Conservation (phyloP, 2,329 filamentous ascomycete species). For the Polychaeton citri region DNA sequence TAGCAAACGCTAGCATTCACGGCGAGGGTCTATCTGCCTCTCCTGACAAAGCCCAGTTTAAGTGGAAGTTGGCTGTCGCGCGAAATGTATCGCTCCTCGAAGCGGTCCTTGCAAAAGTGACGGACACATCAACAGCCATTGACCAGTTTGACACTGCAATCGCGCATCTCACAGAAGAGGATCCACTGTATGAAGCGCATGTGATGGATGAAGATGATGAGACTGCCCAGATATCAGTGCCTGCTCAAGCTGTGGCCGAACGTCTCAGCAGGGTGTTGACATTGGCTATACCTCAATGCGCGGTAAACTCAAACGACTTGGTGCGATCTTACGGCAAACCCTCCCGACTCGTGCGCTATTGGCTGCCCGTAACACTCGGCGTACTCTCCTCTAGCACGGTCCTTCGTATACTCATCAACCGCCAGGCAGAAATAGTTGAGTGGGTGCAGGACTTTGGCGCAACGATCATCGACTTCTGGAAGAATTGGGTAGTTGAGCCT, state of each 20-base stretch:
- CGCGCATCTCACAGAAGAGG: constrained; percentile 41
- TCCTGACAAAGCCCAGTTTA: constrained; percentile 21
- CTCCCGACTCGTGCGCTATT: constrained; percentile 65
- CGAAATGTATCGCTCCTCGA: constrained; percentile 77
- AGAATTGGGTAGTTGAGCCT: constrained; percentile 90
- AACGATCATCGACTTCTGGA: constrained; percentile 81
- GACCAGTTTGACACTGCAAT: constrained; percentile 44
- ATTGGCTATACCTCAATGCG: constrained; percentile 54
- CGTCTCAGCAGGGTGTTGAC: constrained; percentile 58
- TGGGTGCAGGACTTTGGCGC: constrained; percentile 70
- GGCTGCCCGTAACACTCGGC: constrained; percentile 61
- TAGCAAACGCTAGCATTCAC: constrained; percentile 41
- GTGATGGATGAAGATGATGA: constrained; percentile 22
- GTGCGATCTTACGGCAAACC: constrained; percentile 61
- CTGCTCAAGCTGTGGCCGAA: constrained; percentile 45
- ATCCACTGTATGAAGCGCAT: constrained; percentile 32
- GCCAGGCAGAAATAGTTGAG: constrained; percentile 59
- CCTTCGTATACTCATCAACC: constrained; percentile 62
- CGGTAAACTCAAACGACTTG: constrained; percentile 40
- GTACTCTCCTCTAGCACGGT: constrained; percentile 77
- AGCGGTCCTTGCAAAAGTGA: constrained; percentile 62
- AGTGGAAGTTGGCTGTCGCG: constrained; percentile 64
- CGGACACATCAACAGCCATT: constrained; percentile 42
- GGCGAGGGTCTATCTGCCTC: constrained; percentile 19
- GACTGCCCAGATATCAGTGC: constrained; percentile 17